phyloP scores from a whole-genome alignment of 768 basidiomycete species.

The Symmetrospora coprosmae region DNA sequence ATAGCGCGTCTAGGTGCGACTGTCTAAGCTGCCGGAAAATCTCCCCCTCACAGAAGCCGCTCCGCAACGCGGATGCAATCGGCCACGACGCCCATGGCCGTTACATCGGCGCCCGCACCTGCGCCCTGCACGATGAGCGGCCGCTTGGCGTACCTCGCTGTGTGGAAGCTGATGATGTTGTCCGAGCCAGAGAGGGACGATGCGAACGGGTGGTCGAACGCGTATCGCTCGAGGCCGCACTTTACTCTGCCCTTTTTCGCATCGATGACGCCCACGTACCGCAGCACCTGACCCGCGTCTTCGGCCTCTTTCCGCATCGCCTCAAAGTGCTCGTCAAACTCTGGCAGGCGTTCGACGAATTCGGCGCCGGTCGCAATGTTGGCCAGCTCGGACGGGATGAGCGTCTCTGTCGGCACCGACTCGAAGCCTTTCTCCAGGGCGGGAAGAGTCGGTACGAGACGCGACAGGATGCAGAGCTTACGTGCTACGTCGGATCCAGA shows the following conservation, averaged over 20 bases:
- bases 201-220: conserved; percentile 78
- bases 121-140: conserved; percentile 90
- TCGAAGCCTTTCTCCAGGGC: conserved; percentile 60
- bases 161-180: conserved; percentile 96
- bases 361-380: conserved; percentile 59
- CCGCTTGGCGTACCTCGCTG: conserved; percentile 69
- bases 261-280: conserved; percentile 92
- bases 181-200: conserved; percentile 91
- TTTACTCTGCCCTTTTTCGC: conserved; percentile 55
- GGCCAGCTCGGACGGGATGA: conserved; percentile 64
- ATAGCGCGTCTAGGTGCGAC: no score
- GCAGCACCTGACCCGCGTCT: conserved; percentile 64
- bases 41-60: conserved; percentile 19
- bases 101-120: conserved; percentile 94
- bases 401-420: conserved; percentile 65
- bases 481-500: conserved; percentile 94
- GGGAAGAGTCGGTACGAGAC: conserved; percentile 43
- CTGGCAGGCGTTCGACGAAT: conserved; percentile 63
- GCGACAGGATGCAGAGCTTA: conserved; percentile 87
- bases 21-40: not conserved
- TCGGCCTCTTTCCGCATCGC: conserved; percentile 62
- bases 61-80: conserved; percentile 52
- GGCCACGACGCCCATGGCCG: conserved; percentile 91
- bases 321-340: conserved; percentile 67
- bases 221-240: conserved; percentile 84